Base-by-base conservation (phyloP, 164 flowering plant genomes). In the Protea cynaroides region DNA sequence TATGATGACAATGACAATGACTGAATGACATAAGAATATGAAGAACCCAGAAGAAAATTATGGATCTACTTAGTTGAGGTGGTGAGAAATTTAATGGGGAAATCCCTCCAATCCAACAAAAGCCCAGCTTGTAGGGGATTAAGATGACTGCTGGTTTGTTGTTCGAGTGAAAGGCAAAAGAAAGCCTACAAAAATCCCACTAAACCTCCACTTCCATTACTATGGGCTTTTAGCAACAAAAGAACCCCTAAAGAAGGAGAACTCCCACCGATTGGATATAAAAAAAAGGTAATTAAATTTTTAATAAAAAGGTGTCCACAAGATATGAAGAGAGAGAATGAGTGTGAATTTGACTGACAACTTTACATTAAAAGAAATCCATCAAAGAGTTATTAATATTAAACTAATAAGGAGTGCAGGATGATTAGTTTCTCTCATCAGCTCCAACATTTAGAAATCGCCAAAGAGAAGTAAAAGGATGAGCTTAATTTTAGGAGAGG, bases 381-480 rank as follows among this genome's bases (percentile, higher is more conserved):
- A 23, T 8, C 43, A 56, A 58, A 57, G 60, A 59, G 50, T 54
- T 49, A 46, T 44, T 14, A 22, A 22, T 18, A 58, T 49, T 60
- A 52, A 46, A n/a, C n/a, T 29, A 75, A 59, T 25, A 51, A 61
- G 47, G 64, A 68, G 67, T 65, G 75, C 65, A 72, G 67, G 63
- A 69, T 71, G 67, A 72, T 68, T 70, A 59, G 58, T 34, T 62
- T 67, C 60, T 29, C 34, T 29, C 34, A 29, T 5, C 34, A 0
- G 34, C 34, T 29, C 34, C 34, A 29, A 29, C 5, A 29, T 29
- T 2, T 29, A 29, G 34, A 29, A 29, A 29, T 29, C 34, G 2
- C 34, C 34, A 0, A 29, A 29, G 0, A 29, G 34, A 29, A 29
- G 34, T 3, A 29, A 29, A 29, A 29, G 4, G 34, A 29, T 29